Conservation (phyloP, 1,284 basidiomycete genomes). For the Boletellus dicymbophilus region DNA sequence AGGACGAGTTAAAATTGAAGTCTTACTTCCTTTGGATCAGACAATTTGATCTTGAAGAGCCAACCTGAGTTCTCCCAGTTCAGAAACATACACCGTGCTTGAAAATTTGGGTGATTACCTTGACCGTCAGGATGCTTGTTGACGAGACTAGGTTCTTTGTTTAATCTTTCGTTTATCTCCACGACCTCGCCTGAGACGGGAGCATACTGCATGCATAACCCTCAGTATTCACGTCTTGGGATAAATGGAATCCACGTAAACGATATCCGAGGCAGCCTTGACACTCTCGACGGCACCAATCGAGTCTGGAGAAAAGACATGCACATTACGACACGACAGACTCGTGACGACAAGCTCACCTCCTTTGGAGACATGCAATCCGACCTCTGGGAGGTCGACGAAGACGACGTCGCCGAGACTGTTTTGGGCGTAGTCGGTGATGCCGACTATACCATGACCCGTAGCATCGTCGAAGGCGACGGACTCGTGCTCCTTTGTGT, state of each 20-base stretch:
- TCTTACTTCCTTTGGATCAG: conserved; percentile 72
- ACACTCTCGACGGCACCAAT: conserved; percentile 98
- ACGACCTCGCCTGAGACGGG: conserved; percentile 87
- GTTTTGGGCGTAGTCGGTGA: conserved; percentile 62
- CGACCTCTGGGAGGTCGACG: conserved; percentile 86
- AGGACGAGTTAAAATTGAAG: conserved; percentile 38
- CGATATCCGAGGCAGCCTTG: conserved; percentile 97
- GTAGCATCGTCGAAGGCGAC: conserved; percentile 81
- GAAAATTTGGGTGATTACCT: conserved; percentile 58
- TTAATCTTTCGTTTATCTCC: conserved; percentile 79
- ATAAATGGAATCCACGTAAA: conserved; percentile 38
- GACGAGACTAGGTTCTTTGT: conserved; percentile 75
- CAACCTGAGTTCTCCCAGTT: conserved; percentile 63
- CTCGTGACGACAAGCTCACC: conserved; percentile 58
- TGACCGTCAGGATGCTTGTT: conserved; percentile 89
- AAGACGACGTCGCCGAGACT: conserved; percentile 97
- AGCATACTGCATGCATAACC: conserved; percentile 64
- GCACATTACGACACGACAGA: no score
- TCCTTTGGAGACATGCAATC: conserved; percentile 71
- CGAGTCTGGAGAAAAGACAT: conserved; percentile 55
- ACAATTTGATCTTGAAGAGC: conserved; percentile 92
- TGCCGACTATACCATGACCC: conserved; percentile 82
- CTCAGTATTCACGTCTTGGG: conserved; percentile 9
- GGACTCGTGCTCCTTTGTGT: conserved; percentile 92
- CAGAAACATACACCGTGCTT: background rate